Percentiles rank a stretch among this genome's conserved stretches.
Evolutionary conservation across 129 eudicot species (phyloP).

Genomic region (Dittrichia graveolens): DNA sequence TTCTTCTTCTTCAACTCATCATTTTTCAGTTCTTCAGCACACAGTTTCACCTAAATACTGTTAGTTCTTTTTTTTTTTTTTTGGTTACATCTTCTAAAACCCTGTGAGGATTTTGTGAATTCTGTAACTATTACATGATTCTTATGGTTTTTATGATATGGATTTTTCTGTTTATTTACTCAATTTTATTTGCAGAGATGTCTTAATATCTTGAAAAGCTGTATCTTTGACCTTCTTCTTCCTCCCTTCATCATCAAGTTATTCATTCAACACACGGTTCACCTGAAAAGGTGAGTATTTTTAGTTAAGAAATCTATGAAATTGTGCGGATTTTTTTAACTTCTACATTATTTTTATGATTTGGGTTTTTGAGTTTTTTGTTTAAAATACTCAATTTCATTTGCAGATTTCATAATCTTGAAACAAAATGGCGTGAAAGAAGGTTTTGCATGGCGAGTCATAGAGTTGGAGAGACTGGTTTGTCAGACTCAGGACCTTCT

Average conservation of each 20-base stretch:
- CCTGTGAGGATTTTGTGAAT: slow-evolving; percentile 1
- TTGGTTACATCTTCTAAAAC: background rate
- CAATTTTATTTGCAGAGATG: slow-evolving; percentile 14
- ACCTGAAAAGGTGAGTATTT: background rate
- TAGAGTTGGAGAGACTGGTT: slow-evolving; percentile 70
- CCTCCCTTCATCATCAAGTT: background rate
- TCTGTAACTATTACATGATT: slow-evolving; percentile 1
- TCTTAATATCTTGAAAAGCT: slow-evolving; percentile 25
- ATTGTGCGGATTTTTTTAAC: background rate
- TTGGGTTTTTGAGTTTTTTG: slow-evolving; percentile 28
- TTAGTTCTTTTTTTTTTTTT: too few species aligned
- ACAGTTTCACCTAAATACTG: slow-evolving; percentile 27
- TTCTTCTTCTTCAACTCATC: slow-evolving; percentile 19
- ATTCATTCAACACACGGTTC: background rate
- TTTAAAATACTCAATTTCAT: background rate
- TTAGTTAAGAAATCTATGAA: background rate
- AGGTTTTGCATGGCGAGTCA: slow-evolving; percentile 84
- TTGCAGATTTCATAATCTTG: slow-evolving; percentile 33
- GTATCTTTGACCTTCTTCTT: slow-evolving; percentile 15
- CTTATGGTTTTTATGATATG: slow-evolving; percentile 6
- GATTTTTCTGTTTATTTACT: slow-evolving; percentile 17
- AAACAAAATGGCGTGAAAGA: slow-evolving; percentile 49
- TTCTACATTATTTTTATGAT: slow-evolving; percentile 1
- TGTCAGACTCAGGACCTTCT: slow-evolving; percentile 65
- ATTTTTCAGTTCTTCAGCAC: slow-evolving; percentile 24